Evolutionary conservation across 2,329 filamentous ascomycete genomes (phyloP), one percentile per base, ranked within the genome.

Genomic region (Dothideomycetes sp.): DNA sequence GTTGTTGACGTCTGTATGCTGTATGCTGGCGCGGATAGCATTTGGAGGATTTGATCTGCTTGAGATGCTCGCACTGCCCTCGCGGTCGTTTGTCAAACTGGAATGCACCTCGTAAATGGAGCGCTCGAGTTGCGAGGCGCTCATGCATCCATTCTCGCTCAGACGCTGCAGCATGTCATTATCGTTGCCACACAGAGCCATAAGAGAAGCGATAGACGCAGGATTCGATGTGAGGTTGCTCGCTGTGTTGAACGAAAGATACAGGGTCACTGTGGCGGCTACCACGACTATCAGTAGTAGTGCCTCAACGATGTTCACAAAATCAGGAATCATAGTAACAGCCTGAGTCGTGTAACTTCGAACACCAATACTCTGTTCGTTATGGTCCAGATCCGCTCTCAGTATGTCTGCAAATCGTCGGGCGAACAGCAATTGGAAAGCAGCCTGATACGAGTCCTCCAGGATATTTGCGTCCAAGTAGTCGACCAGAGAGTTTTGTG

Each of bases 341-440:
- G 64, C 55, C 13, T 62, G 46, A 0, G 50, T 57, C 0, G 9
- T 45, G 12, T 58, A 51, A 5, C 39, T 15, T 1, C 47, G 44
- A 2, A 40, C 27, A 1, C 61, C 58, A 1, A 18, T 41, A 31
- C 9, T 5, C 12, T n/a, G 11, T 38, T 33, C 25, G 29, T 5
- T 13, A 22, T 33, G 6, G 34, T 51, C 12, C 23, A 53, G 43
- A 5, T 52, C 38, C 0, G 20, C 9, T 0, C 36, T 42, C 0
- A 64, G 43, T 1, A 63, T 46, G 5, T 63, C 56, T 0, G 49
- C 45, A 54, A 66, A 55, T 0, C 52, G 44, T 1, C 61, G 50
- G 0, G 62, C 47, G 30, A 71, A 69, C 0, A 70, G 47, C 0
- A 71, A 20, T 11, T 61, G 51, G 39, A 71, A 67, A 4, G 64